A percentile compares a stretch with the other conserved stretches of the same genome.
Evolutionary conservation across 495 filamentous ascomycete genomes (phyloP).

Genomic region (Hamigera avellanea): DNA sequence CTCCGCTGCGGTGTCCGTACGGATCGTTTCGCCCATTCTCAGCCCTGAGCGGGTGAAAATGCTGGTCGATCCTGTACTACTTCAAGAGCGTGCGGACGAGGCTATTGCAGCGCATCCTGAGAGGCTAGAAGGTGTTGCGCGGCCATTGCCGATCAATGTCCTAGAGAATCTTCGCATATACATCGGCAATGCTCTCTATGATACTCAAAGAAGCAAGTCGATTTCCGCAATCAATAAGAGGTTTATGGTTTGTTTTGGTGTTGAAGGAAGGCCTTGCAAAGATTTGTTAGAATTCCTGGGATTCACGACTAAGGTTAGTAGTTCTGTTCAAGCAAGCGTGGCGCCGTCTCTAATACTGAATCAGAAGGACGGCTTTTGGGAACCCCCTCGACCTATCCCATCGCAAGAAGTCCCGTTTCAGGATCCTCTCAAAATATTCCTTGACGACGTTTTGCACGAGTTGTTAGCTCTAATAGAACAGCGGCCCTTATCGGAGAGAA

Average conservation of each 20-base stretch:
- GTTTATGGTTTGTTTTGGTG: slow-evolving; percentile 57
- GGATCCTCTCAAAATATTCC: slow-evolving; percentile 31
- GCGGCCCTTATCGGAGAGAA: slow-evolving; percentile 33
- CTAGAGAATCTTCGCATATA: slow-evolving; percentile 49
- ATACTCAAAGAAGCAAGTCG: slow-evolving; percentile 29
- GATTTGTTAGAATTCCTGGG: slow-evolving; percentile 51
- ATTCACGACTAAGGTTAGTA: slow-evolving; percentile 37
- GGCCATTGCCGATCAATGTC: slow-evolving; percentile 35
- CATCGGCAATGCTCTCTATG: slow-evolving; percentile 46
- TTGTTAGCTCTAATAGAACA: slow-evolving; percentile 33
- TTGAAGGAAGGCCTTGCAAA: slow-evolving; percentile 41
- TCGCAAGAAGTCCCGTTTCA: slow-evolving; percentile 28
- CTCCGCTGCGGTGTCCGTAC: slow-evolving; percentile 40
- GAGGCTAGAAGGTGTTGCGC: slow-evolving; percentile 41
- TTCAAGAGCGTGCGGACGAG: slow-evolving; percentile 39
- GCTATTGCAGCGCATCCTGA: slow-evolving; percentile 46
- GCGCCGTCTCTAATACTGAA: slow-evolving; percentile 6
- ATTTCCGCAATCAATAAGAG: slow-evolving; percentile 61
- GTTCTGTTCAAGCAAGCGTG: not conserved
- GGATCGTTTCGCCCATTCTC: slow-evolving; percentile 43
- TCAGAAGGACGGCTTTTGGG: slow-evolving; percentile 30
- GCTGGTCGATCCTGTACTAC: slow-evolving; percentile 42
- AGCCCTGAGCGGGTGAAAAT: slow-evolving; percentile 33
- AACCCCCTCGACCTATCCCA: slow-evolving; percentile 30
- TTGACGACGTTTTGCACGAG: slow-evolving; percentile 47